Percentiles rank a stretch among this genome's conserved stretches.
Conservation (phyloP, 495 filamentous ascomycete genomes). For the Penicillium ochrochloron region DNA sequence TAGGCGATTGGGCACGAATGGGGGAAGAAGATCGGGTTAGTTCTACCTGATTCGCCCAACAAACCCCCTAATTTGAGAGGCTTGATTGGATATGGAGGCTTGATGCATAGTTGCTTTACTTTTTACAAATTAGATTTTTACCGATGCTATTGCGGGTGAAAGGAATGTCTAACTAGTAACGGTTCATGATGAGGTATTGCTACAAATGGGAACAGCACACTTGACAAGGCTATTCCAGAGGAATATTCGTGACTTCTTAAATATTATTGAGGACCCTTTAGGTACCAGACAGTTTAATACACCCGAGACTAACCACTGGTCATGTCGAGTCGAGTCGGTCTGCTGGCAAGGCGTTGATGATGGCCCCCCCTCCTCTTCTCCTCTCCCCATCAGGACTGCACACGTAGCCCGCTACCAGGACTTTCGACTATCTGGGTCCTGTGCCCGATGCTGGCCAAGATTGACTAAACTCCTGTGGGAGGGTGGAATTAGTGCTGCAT, state of each 20-base stretch:
- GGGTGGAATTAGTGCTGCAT: background rate
- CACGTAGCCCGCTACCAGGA: conserved; percentile 39
- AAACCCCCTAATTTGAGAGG: background rate
- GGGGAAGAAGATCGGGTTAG: background rate
- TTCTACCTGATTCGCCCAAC: background rate
- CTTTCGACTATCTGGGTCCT: conserved; percentile 29
- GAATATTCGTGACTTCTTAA: background rate
- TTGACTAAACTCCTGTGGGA: background rate
- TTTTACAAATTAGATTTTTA: background rate
- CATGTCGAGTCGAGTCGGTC: conserved; percentile 25
- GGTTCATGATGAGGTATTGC: background rate
- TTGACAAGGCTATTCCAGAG: background rate
- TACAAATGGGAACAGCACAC: background rate
- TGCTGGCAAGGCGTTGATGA: conserved; percentile 28
- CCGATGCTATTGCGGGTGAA: background rate
- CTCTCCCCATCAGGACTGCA: conserved; percentile 36
- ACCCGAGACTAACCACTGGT: background rate
- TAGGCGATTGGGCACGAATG: conserved; percentile 36
- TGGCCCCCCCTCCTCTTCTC: conserved; percentile 6
- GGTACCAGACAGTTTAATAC: conserved; percentile 1
- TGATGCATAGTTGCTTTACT: background rate
- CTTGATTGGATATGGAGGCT: background rate
- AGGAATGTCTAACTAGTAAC: background rate
- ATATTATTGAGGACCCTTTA: background rate
- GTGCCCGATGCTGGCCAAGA: conserved; percentile 9